Base-by-base conservation (phyloP, 495 filamentous ascomycete species). In the Penicillium paradoxum region DNA sequence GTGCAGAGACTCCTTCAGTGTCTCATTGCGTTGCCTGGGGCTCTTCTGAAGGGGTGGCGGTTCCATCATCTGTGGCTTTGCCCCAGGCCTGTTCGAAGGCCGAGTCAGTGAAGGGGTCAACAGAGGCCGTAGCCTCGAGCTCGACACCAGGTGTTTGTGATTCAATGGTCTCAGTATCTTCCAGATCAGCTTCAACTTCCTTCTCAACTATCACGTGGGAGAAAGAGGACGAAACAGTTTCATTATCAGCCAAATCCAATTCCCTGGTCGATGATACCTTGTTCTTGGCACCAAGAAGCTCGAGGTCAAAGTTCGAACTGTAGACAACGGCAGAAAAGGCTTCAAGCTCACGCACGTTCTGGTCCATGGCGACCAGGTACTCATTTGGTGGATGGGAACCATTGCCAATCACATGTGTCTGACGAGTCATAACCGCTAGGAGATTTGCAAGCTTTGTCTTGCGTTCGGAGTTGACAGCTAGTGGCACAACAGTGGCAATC, bases 301-400 rank as follows among this genome's bases (percentile, higher is more conserved):
- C 83, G 43, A 87, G 83, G 62, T 95, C 89, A 53, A 87, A 96
- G 69, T 96, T 95, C 44, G 87, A 91, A 53, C 86, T 90, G 65
- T 96, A 97, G 25, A 97, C 88, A 7, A 97, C 86, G 1, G 93
- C 92, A 4, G 92, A 89, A 58, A 97, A 97, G 0, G 88, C 91
- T 60, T 95, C 89, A n/a, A 97, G 74, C 55, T 97, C 90, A 11
- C 80, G 79, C 10, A 93, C 90, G 22, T 71, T 69, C 42, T 78
- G 66, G 59, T 97, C 92, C 80, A 92, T 89, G 1, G 80, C 86
- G 47, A 82, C 78, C 41, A 97, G 76, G 68, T 97, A 97, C 66
- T 96, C 88, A 65, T 97, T 97, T 0, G 71, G 70, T 13, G 69
- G 55, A 22, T 70, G 65, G 43, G 86, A 79, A n/a, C 86, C 88